Evolutionary conservation across 176 grass and related monocot genomes (phyloP).

Genomic region (Thalia dealbata): DNA sequence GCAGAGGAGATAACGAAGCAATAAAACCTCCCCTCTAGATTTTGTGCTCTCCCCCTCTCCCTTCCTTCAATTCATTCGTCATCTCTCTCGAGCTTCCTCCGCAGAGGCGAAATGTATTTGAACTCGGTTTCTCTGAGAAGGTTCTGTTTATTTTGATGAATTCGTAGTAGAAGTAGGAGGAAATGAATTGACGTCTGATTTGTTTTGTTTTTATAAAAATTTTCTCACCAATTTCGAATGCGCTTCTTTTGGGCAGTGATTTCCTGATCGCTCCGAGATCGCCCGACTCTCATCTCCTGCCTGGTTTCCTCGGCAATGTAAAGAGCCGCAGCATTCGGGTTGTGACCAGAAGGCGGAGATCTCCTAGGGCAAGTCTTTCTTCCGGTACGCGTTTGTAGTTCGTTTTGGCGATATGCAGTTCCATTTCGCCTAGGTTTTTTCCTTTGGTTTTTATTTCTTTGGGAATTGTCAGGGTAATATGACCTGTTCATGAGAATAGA

Average conservation of each 20-base stretch:
- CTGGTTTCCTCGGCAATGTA: not conserved
- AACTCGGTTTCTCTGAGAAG: not conserved
- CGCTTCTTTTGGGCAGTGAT: not conserved
- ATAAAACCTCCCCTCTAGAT: not conserved
- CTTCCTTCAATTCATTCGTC: not conserved
- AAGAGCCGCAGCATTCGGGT: not conserved
- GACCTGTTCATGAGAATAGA: not conserved
- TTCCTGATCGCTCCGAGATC: not conserved
- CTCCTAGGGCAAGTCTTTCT: constrained; percentile 5
- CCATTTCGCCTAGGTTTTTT: no score
- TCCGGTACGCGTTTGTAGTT: constrained; percentile 1
- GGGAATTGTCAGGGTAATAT: not conserved
- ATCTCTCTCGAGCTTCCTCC: not conserved
- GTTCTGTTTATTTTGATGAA: not conserved
- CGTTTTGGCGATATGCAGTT: not conserved
- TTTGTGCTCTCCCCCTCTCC: not conserved
- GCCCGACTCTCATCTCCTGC: not conserved
- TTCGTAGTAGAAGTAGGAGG: no score
- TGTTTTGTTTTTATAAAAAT: no score
- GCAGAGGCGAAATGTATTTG: constrained; percentile 2
- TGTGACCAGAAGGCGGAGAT: not conserved
- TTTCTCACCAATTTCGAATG: not conserved
- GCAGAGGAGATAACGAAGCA: not conserved
- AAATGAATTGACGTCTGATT: not conserved
- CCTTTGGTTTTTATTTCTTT: no score